A percentile compares a stretch with the other conserved stretches of the same genome.
phyloP scores from a whole-genome alignment of 2,329 filamentous ascomycete genomes.

The Colletotrichum lupini region DNA sequence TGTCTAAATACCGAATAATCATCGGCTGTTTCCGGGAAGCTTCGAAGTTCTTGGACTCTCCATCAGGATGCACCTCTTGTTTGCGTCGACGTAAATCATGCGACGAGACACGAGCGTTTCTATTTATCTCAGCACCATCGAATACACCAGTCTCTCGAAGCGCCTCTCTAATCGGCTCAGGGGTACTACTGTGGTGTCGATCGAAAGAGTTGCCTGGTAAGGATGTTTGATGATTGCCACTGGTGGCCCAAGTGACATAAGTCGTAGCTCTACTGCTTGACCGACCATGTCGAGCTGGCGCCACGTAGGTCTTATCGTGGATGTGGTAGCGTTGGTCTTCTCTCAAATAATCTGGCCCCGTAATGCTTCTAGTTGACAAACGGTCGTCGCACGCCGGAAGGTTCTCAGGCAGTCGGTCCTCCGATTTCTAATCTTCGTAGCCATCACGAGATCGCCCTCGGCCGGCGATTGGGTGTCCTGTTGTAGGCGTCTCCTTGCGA shows the following conservation, averaged over 20 bases:
- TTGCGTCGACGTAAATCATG: neutral
- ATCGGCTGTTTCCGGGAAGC: neutral
- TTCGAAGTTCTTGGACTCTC: neutral
- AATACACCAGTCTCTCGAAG: conserved; percentile 29
- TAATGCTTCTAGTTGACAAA: neutral
- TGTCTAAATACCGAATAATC: conserved; percentile 38
- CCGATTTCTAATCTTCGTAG: neutral
- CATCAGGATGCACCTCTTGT: neutral
- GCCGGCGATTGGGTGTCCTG: too few species aligned
- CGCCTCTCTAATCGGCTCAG: conserved; percentile 9
- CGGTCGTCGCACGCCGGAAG: neutral
- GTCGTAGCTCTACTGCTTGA: conserved; percentile 33
- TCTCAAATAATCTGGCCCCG: neutral
- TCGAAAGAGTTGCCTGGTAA: neutral
- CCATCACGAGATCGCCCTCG: too few species aligned
- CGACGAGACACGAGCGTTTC: neutral
- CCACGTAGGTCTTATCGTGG: neutral
- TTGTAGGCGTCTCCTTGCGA: neutral
- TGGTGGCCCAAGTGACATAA: conserved; percentile 40
- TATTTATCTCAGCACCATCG: neutral
- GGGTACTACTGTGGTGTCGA: conserved; percentile 14
- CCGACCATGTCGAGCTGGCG: neutral
- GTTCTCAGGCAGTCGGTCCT: neutral
- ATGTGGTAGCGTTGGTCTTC: neutral
- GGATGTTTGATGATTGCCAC: conserved; percentile 3